These are phyloP conservation scores for Salvia sclarea DNA, from an alignment of 305 asterid species.

Conservation along the genomic window DNA sequence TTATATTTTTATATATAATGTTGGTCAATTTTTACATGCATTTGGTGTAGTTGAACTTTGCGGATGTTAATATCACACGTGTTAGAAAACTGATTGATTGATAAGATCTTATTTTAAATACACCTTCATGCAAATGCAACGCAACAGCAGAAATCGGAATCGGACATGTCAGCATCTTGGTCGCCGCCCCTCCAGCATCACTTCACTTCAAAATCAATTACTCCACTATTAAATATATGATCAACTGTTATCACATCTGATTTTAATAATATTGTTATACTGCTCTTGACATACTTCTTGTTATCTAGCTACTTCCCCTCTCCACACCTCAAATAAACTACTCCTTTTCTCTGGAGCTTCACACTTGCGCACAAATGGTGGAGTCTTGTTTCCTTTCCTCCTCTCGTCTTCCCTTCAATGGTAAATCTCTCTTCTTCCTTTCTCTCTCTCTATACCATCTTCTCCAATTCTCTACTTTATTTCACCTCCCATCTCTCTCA, in stretches of 20 bases:
- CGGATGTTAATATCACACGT: too few relatives aligned
- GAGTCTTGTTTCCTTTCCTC: slow-evolving; percentile 35
- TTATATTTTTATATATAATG: too few relatives aligned
- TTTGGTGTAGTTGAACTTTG: too few relatives aligned
- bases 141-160: neutral
- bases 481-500: neutral
- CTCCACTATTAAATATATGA: too few relatives aligned
- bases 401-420: slow-evolving; percentile 22
- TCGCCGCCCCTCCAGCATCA: neutral
- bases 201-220: too few relatives aligned
- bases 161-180: neutral
- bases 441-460: neutral
- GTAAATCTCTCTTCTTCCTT: slow-evolving; percentile 14
- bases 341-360: slow-evolving; percentile 4
- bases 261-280: neutral
- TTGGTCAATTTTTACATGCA: too few relatives aligned
- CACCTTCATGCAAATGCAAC: neutral
- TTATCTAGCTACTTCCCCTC: neutral
- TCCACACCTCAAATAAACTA: neutral
- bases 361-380: slow-evolving; percentile 31
- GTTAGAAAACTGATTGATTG: neutral
- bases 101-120: too few relatives aligned
- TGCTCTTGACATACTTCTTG: neutral
- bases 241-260: neutral
- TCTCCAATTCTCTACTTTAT: neutral